A percentile compares a stretch with the other conserved stretches of the same genome.
phyloP scores from a whole-genome alignment of 2,329 filamentous ascomycete genomes.

The Anthostomella pinea region DNA sequence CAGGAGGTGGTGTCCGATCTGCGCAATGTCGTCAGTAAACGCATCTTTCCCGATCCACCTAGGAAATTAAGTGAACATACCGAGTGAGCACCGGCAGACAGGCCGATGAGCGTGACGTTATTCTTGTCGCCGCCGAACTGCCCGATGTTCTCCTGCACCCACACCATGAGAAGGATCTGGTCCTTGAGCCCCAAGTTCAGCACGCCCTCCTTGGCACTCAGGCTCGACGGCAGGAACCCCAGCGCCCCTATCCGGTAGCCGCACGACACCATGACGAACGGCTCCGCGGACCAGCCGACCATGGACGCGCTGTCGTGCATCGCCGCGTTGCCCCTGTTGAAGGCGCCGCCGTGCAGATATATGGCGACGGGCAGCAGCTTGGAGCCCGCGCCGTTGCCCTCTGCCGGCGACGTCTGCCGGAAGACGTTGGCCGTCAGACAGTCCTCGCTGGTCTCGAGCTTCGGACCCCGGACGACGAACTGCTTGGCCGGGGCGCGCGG shows the following conservation, averaged over 20 bases:
- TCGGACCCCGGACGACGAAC: slow-evolving; percentile 17
- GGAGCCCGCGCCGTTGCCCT: background rate
- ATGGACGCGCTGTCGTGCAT: slow-evolving; percentile 49
- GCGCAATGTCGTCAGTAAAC: background rate
- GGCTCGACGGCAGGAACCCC: slow-evolving; percentile 55
- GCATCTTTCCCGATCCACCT: slow-evolving; percentile 4
- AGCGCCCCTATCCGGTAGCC: slow-evolving; percentile 55
- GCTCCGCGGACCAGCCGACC: slow-evolving; percentile 44
- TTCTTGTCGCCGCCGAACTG: slow-evolving; percentile 50
- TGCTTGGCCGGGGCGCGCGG: slow-evolving; percentile 20
- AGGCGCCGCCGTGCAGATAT: slow-evolving; percentile 47
- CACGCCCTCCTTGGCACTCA: slow-evolving; percentile 49
- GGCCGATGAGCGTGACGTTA: slow-evolving; percentile 48
- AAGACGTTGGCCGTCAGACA: slow-evolving; percentile 28
- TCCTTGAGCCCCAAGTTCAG: slow-evolving; percentile 58
- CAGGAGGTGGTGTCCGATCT: slow-evolving; percentile 57
- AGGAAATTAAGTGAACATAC: slow-evolving; percentile 27
- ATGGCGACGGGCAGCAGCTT: slow-evolving; percentile 34
- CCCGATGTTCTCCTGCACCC: slow-evolving; percentile 53
- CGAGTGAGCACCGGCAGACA: slow-evolving; percentile 51
- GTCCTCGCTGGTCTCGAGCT: slow-evolving; percentile 23
- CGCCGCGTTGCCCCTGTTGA: slow-evolving; percentile 39
- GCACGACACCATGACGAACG: slow-evolving; percentile 47
- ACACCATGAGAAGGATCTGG: slow-evolving; percentile 48
- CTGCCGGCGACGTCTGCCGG: slow-evolving; percentile 16